Base-by-base conservation (phyloP, 2,329 filamentous ascomycete species). In the Diaporthe capsici region DNA sequence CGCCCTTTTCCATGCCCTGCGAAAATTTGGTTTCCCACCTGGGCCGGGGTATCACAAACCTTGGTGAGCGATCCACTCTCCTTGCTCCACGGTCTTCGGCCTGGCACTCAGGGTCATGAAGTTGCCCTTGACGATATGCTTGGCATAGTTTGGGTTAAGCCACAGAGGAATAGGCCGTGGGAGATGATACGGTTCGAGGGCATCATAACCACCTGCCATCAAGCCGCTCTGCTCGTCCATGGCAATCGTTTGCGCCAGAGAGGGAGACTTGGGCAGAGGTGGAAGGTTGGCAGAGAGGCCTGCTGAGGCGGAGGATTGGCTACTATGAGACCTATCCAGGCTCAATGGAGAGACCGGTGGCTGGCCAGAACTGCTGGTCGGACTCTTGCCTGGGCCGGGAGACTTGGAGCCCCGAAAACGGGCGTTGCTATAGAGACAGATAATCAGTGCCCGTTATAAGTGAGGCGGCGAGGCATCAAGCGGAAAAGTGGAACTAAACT, bases 61-160 rank as follows among this genome's bases (percentile, higher is more conserved):
- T 89, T 98, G 96, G 84, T 98, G 95, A 78, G 96, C 96, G 80
- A 98, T 90, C 96, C 96, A 98, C 85, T 98, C 96, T 79, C 95
- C 96, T 82, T 95, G 92, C 81, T 98, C 96, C 61, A 98, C 94
- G 74, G 97, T 96, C 87, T 96, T 96, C 31, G 96, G 96, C 82
- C 96, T 94, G 68, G 95, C 95, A 81, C 96, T 97, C 76, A 98
- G 86, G 15, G 96, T 98, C 93, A 98, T 95, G 83, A 98, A 98
- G 87, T 98, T 98, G 76, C 96, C 96, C 87, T 96, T 98, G 81
- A 98, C 96, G 79, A 98, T 98, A 81, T 98, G 92, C 82, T 93
- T 94, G 73, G 94, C 93, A 82, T 94, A 94, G 77, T 91, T 87
- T 74, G 93, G 90, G 81, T 94, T 93, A 81, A 95, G 91, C 92